Conservation (phyloP, 176 grass and related monocot genomes). For the Hordeum marinum region DNA sequence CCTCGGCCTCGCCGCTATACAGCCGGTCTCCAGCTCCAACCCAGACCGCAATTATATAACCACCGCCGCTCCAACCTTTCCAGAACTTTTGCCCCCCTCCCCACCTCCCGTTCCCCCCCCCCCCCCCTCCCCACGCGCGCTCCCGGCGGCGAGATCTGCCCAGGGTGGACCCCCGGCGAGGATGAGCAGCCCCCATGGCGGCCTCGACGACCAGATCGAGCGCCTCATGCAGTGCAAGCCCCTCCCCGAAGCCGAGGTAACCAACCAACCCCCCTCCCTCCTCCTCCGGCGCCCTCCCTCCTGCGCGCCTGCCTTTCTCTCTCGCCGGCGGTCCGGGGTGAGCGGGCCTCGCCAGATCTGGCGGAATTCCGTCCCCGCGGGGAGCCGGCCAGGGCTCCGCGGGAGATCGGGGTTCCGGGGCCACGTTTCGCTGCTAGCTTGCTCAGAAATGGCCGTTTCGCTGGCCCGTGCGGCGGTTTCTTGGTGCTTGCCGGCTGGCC, state of each 20-base stretch:
- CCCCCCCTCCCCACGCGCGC: neutral
- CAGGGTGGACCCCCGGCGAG: slow-evolving; percentile 41
- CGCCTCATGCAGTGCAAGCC: slow-evolving; percentile 99
- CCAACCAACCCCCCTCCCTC: neutral
- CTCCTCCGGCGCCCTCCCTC: neutral
- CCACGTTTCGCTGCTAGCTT: neutral
- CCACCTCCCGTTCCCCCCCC: neutral
- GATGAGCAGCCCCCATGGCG: slow-evolving; percentile 68
- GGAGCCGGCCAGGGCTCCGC: neutral
- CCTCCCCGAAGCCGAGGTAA: slow-evolving; percentile 82
- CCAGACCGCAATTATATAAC: slow-evolving; percentile 41
- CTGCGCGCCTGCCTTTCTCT: neutral
- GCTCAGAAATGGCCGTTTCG: neutral
- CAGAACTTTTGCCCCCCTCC: slow-evolving; percentile 7
- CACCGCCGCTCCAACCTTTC: slow-evolving; percentile 25
- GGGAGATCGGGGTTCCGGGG: slow-evolving; percentile 1
- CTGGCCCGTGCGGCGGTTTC: neutral
- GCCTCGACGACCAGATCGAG: slow-evolving; percentile 93
- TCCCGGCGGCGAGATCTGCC: slow-evolving; percentile 46
- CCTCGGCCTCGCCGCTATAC: neutral
- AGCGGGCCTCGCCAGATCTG: slow-evolving; percentile 26
- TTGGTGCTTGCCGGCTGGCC: neutral
- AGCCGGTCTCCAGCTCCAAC: slow-evolving; percentile 4
- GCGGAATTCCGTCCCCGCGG: neutral
- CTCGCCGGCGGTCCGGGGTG: neutral